Percentiles rank a stretch among this genome's conserved stretches.
These are phyloP conservation scores for Candida sphagnicola DNA, from an alignment of 805 yeast genomes.

Conservation along the genomic window DNA sequence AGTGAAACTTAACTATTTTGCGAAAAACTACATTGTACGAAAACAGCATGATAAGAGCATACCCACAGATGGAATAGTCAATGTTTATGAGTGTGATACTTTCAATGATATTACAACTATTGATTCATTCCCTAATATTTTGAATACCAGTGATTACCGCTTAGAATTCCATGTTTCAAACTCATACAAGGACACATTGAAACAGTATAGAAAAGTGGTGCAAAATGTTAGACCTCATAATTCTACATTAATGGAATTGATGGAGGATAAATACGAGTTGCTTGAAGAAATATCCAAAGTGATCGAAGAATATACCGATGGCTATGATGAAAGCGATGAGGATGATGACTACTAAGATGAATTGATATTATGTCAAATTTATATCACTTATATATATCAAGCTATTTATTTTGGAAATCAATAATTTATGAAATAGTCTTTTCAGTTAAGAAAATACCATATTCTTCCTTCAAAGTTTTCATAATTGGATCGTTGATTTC, in stretches of 20 bases:
- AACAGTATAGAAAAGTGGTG: conserved; percentile 22
- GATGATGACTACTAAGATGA: conserved; percentile 8
- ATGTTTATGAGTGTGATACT: conserved; percentile 6
- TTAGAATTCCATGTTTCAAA: conserved; percentile 24
- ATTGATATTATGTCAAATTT: too few species aligned
- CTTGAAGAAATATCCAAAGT: conserved; percentile 30
- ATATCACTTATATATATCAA: neutral
- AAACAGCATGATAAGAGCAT: neutral
- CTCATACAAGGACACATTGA: conserved; percentile 22
- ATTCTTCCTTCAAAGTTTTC: conserved; percentile 85
- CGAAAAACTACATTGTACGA: conserved; percentile 10
- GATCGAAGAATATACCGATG: conserved; percentile 28
- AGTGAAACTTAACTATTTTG: conserved; percentile 5
- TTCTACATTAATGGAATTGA: conserved; percentile 11
- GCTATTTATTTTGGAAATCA: neutral
- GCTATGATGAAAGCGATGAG: conserved; percentile 30
- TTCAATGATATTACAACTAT: conserved; percentile 18
- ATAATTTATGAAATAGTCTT: conserved; percentile 52
- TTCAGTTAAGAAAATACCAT: conserved; percentile 84
- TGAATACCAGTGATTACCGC: conserved; percentile 5
- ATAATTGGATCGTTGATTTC: conserved; percentile 88
- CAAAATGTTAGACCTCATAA: conserved; percentile 11
- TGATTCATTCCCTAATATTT: conserved; percentile 29
- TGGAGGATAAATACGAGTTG: conserved; percentile 33
- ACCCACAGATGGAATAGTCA: neutral